Evolutionary conservation across 305 asterid genomes (phyloP), one percentile per base, ranked within the genome.

Genomic region (Ruellia speciosa): DNA sequence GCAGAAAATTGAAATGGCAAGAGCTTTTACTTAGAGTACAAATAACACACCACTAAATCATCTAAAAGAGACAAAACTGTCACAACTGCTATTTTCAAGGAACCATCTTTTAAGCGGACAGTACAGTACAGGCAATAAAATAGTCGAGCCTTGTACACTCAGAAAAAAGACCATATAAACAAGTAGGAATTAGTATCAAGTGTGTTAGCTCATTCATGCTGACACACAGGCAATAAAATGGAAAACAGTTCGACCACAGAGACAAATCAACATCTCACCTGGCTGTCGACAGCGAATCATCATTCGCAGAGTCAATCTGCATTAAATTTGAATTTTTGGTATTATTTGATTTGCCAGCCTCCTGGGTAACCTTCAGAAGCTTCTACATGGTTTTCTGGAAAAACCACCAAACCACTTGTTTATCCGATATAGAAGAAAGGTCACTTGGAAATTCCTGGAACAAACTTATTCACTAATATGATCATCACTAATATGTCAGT

Each of bases 141-240:
- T 55, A 92, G 71, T 61, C 80, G 87, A 18, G 89, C 89, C 85
- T 97, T 93, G 78, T 33, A 72, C 52, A 72, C 65, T 37, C 41
- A 37, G 6, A 10, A 37, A 37, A 37, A 37, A 69, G 53, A 51
- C 19, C 9, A 56, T 28, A 31, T 64, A 49, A 60, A 50, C 12
- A 47, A 35, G 47, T 20, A 18, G 18, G 35, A 61, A 14, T 19
- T 34, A 51, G 35, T 20, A 43, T 35, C 49, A 19, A 49, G 18
- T 58, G 49, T 57, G 52, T 47, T 17, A 51, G 47, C 66, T 63
- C 40, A 63, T 50, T 55, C 64, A 61, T 6, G 58, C 17, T 5
- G 60, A 52, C 49, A 48, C 15, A 46, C 47, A 18, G 54, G 43
- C 35, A 63, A 34, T 45, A 18, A 20, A 24, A 35, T 24, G 50